Conservation (phyloP, 2,329 filamentous ascomycete genomes). For the Colletotrichum somersetense region DNA sequence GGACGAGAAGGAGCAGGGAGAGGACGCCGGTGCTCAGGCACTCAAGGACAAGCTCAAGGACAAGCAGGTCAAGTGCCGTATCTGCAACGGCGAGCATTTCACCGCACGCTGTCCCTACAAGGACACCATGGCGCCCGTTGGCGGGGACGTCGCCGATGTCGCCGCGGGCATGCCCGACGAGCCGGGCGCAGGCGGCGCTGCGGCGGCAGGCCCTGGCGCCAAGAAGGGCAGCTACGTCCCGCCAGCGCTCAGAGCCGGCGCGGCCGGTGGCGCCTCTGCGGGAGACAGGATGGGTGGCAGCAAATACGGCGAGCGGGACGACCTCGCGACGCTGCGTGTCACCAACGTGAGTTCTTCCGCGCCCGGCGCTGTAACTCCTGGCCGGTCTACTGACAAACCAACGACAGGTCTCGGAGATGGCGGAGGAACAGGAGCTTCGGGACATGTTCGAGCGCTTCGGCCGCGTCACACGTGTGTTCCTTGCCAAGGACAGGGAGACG, state of each 20-base stretch:
- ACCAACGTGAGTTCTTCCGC: slow-evolving; percentile 83
- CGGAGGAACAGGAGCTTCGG: slow-evolving; percentile 93
- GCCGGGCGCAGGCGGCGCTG: slow-evolving; percentile 55
- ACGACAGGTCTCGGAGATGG: slow-evolving; percentile 89
- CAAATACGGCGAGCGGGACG: slow-evolving; percentile 93
- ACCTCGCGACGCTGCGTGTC: slow-evolving; percentile 94
- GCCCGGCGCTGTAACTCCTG: slow-evolving; percentile 19
- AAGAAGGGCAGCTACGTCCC: slow-evolving; percentile 92
- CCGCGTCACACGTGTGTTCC: slow-evolving; percentile 95
- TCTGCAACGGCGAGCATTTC: slow-evolving; percentile 99
- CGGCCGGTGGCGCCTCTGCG: slow-evolving; percentile 64
- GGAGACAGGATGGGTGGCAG: slow-evolving; percentile 87
- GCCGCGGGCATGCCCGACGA: slow-evolving; percentile 69
- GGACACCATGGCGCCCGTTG: slow-evolving; percentile 95
- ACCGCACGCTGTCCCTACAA: slow-evolving; percentile 99
- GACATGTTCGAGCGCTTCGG: slow-evolving; percentile 99
- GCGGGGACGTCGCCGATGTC: slow-evolving; percentile 68
- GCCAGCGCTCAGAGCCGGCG: slow-evolving; percentile 85
- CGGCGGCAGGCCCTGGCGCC: slow-evolving; percentile 61
- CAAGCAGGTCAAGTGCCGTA: slow-evolving; percentile 99
- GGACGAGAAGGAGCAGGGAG: slow-evolving; percentile 84
- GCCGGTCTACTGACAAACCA: slow-evolving; percentile 45
- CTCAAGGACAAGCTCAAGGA: slow-evolving; percentile 91
- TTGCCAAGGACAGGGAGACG: slow-evolving; percentile 98
- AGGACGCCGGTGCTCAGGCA: slow-evolving; percentile 78